Percentiles rank a stretch among this genome's conserved stretches.
These are phyloP conservation scores for Pseudocercospora fuligena DNA, from an alignment of 2,329 filamentous ascomycete species.

Conservation along the genomic window DNA sequence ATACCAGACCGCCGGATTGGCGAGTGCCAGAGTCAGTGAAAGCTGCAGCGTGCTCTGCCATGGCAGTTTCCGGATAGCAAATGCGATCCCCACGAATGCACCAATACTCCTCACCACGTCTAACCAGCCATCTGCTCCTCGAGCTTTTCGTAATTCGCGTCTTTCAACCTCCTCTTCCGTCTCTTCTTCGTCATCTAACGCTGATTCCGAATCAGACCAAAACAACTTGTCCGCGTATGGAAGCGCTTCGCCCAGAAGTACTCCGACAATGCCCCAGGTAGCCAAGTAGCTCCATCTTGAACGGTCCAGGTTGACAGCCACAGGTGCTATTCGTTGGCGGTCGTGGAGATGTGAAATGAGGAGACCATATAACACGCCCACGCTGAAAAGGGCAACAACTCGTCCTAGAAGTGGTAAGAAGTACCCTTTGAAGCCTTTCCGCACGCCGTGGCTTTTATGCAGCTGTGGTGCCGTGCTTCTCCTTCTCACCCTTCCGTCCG, in stretches of 20 bases:
- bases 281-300: conserved; percentile 69
- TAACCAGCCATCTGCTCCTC: conserved; percentile 62
- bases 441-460: conserved; percentile 23
- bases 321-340: conserved; percentile 65
- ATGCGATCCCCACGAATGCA: conserved; percentile 74
- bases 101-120: conserved; percentile 70
- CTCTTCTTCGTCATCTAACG: conserved; percentile 31
- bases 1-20: conserved; percentile 95
- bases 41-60: conserved; percentile 97
- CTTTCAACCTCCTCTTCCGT: conserved; percentile 17
- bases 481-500: conserved; percentile 32
- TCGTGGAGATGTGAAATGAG: conserved; percentile 81
- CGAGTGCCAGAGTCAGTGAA: conserved; percentile 83
- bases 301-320: conserved; percentile 63
- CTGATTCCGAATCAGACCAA: conserved; percentile 57
- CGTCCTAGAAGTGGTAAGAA: conserved; percentile 50
- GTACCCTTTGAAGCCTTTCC: conserved; percentile 36
- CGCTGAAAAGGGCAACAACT: conserved; percentile 67
- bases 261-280: conserved; percentile 81
- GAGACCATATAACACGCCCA: conserved; percentile 82
- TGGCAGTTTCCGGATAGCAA: conserved; percentile 83
- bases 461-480: conserved; percentile 33
- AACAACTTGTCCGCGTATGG: conserved; percentile 84
- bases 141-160: conserved; percentile 20
- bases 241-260: conserved; percentile 76